Evolutionary conservation across 2,329 filamentous ascomycete genomes (phyloP).

Genomic region (Penicillium janthinellum): DNA sequence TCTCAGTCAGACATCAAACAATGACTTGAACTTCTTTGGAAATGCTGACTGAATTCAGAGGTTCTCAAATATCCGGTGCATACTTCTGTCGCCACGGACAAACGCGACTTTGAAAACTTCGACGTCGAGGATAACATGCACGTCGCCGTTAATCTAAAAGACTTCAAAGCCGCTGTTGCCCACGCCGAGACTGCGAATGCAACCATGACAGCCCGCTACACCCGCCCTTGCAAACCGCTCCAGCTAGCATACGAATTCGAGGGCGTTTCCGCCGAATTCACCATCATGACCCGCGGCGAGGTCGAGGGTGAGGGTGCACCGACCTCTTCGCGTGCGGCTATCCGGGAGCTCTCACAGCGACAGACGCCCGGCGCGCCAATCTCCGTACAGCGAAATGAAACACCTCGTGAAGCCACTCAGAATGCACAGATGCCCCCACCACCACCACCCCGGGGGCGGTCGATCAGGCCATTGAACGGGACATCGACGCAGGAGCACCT

Average conservation of each 20-base stretch:
- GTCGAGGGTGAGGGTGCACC: conserved; percentile 43
- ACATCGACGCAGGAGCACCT: conserved; percentile 29
- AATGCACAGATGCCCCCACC: conserved; percentile 35
- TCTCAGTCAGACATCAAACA: not conserved
- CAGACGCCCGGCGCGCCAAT: conserved; percentile 37
- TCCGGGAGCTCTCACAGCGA: conserved; percentile 44
- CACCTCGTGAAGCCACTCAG: conserved; percentile 14
- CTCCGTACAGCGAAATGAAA: conserved; percentile 14
- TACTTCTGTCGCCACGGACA: conserved; percentile 64
- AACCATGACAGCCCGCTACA: conserved; percentile 60
- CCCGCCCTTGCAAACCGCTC: conserved; percentile 60
- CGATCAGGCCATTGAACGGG: conserved; percentile 38
- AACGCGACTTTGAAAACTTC: conserved; percentile 63
- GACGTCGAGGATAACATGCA: conserved; percentile 61
- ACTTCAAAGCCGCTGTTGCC: conserved; percentile 65
- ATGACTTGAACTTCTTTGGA: not conserved
- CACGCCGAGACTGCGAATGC: conserved; percentile 63
- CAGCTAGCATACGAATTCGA: conserved; percentile 61
- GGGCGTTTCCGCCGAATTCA: conserved; percentile 62
- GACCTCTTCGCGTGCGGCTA: conserved; percentile 43
- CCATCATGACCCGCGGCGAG: conserved; percentile 66
- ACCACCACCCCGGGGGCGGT: conserved; percentile 26
- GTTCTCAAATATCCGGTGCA: conserved; percentile 66
- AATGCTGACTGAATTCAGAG: conserved; percentile 43
- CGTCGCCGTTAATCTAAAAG: conserved; percentile 65